Conservation (phyloP, 495 filamentous ascomycete genomes). For the Acidomyces sp. region DNA sequence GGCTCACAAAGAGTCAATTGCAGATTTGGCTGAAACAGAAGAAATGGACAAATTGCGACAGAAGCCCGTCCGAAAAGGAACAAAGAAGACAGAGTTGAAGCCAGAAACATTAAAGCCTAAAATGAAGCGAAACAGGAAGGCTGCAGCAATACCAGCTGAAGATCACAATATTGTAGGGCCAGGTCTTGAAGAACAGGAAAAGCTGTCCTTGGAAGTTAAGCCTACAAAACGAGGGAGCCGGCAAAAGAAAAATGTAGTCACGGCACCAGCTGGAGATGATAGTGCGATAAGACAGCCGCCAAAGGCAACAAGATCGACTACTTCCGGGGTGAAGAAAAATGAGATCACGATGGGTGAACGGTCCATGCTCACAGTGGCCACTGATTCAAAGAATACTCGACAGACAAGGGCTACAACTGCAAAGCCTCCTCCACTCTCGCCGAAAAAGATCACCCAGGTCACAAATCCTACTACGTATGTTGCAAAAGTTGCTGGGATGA, state of each 20-base stretch:
- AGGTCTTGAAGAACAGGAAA: background rate
- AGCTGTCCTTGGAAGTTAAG: background rate
- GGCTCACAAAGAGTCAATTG: slow-evolving; percentile 11
- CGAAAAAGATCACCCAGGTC: slow-evolving; percentile 21
- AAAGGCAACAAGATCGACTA: background rate
- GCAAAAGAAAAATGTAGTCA: slow-evolving; percentile 3
- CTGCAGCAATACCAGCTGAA: background rate
- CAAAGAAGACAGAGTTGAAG: slow-evolving; percentile 5
- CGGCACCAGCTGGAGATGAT: background rate
- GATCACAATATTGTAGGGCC: background rate
- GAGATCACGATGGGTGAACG: no score
- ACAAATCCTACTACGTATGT: slow-evolving; percentile 2
- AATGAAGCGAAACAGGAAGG: slow-evolving; percentile 2
- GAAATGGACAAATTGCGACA: slow-evolving; percentile 8
- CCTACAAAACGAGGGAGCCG: background rate
- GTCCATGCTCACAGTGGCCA: no score
- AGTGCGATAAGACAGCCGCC: background rate
- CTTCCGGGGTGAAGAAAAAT: no score
- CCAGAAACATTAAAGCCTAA: slow-evolving; percentile 3
- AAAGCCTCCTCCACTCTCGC: slow-evolving; percentile 13
- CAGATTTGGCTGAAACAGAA: background rate
- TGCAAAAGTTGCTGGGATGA: no score
- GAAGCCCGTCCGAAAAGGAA: slow-evolving; percentile 15
- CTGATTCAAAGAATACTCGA: background rate
- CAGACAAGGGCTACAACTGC: slow-evolving; percentile 1